Evolutionary conservation across 169 alveolate species (phyloP), one percentile per base, ranked within the genome.

Genomic region (Cryptosporidium ryanae): DNA sequence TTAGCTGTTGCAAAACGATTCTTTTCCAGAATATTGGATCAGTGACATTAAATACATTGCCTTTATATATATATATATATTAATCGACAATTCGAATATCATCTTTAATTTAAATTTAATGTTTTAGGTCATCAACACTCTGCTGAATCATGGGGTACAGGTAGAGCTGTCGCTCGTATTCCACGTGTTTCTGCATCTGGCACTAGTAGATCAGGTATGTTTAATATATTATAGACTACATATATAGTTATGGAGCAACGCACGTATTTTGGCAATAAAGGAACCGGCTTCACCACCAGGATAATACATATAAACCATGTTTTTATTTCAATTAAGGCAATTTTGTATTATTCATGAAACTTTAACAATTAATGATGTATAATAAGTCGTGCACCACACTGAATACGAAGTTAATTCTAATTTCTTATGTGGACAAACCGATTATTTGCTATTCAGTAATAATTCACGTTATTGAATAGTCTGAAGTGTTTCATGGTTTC

Each of bases 131-230:
- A 94, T 94, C 97, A 96, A 93, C 96, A 98, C 84, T 95, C 99
- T 29, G 99, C 99, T 57, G 99, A 96, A 90, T 96, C 99, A 92
- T 94, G 99, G 99, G 99, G 99, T 82, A 96, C 99, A 43, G 99
- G 99, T 84, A 94, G 99, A 89, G 99, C 99, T 55, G 99, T 98
- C 31, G 96, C 99, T 65, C 96, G 99, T 90, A 97, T 98, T 87
- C 99, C 99, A 61, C 96, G 99, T 90, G 99, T 98, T 43, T 97
- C 98, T 43, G 99, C 99, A 59, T 98, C 99, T 59, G 99, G 99
- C 67, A 98, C 99, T 57, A 98, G 97, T 93, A 93, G 98, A 55
- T 94, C 98, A 54, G 98, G 87, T 76, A 76, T 12, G 87, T 76
- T 76, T 0, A 0, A 25, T 13, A 61, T 12, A 4, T n/a, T n/a